phyloP scores from a whole-genome alignment of 441 rosid species.

The Metrosideros polymorpha region DNA sequence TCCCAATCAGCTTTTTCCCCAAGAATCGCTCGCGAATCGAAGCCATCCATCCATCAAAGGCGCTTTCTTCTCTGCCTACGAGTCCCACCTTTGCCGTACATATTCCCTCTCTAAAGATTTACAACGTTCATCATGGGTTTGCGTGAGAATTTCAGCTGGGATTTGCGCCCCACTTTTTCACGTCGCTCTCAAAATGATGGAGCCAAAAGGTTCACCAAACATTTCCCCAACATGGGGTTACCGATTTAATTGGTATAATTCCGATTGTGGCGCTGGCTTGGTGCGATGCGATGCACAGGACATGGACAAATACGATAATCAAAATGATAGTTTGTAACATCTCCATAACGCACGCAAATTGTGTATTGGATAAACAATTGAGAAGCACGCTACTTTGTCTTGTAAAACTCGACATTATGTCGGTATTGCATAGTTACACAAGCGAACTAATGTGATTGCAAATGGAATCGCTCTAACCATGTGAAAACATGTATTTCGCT shows the following conservation, averaged over 20 bases:
- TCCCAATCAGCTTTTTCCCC: background rate
- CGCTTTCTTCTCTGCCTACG: background rate
- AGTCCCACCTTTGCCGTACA: background rate
- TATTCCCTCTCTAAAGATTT: background rate
- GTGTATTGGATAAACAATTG: background rate
- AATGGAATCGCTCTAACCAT: background rate
- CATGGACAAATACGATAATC: background rate
- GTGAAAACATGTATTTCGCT: background rate
- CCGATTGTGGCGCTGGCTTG: too few relatives aligned
- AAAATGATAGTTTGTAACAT: background rate
- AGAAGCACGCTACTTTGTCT: background rate
- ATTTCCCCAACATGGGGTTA: background rate
- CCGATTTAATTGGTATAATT: too few relatives aligned
- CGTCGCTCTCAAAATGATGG: background rate
- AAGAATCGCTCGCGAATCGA: background rate
- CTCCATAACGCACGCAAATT: background rate
- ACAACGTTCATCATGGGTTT: background rate
- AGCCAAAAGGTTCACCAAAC: background rate
- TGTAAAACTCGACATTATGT: background rate
- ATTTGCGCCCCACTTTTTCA: background rate
- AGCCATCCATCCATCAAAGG: background rate
- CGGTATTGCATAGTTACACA: too few relatives aligned
- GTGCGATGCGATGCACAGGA: too few relatives aligned
- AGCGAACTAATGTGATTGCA: background rate
- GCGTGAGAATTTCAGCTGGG: background rate